Base-by-base conservation (phyloP, 495 filamentous ascomycete species). In the Aspergillus coremiiformis region DNA sequence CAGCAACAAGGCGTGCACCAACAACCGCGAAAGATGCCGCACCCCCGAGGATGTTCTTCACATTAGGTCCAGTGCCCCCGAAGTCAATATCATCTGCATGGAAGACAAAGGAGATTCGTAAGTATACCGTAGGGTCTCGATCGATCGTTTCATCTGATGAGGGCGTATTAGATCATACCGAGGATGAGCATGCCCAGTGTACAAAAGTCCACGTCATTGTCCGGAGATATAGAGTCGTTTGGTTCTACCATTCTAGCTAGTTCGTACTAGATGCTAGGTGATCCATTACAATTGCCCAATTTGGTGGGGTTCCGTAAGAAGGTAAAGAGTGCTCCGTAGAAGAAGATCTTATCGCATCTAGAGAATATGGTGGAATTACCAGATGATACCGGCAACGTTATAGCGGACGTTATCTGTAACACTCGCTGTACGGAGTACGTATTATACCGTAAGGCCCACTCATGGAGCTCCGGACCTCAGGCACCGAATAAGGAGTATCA, bases 151-250 rank as follows among this genome's bases (percentile, higher is more conserved):
- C 29, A 39, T 33, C 22, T 21, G 20, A 37, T 26, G 49, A 1
- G 10, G 43, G 37, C 9, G 10, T 32, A 27, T 24, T 39, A 49
- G 47, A 62, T 46, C 66, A 62, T 79, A 94, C 90, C 91, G 51
- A 97, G 86, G 44, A 95, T 96, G 60, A 96, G 91, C 92, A 96
- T 96, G 61, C 89, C 92, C 61, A 97, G 64, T 0, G 91, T 95
- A 57, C 85, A 86, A 61, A 96, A 90, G 53, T 90, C 86, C 44
- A 90, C 80, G 24, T 61, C 54, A 20, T 30, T 39, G 19, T 29
- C 42, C 11, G 14, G 5, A 19, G 37, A 12, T 24, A 14, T 29
- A n/a, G 48, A 9, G 15, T 15, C 14, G 32, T 39, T 5, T 35
- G 26, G 46, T 39, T 30, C 49, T 21, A 56, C 41, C 62, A 71